These are phyloP conservation scores for Fennellomyces sp. DNA, from an alignment of 371 early-diverging fungal species.

Conservation along the genomic window DNA sequence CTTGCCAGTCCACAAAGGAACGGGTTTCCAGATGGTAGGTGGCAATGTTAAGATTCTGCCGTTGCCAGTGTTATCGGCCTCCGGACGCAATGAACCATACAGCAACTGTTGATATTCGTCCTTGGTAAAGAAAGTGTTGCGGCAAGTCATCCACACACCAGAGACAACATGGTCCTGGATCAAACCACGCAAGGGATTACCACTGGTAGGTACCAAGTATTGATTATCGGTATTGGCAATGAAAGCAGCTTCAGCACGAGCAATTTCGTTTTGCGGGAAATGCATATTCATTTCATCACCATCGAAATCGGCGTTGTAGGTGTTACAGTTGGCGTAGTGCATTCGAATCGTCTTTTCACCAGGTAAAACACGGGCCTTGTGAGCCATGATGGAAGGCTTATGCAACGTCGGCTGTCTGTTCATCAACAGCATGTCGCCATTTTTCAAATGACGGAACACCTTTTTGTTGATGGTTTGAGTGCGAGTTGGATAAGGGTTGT, in stretches of 20 bases:
- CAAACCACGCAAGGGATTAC: slow-evolving; percentile 98
- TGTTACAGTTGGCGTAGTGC: slow-evolving; percentile 99
- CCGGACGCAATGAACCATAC: slow-evolving; percentile 85
- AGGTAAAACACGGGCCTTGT: slow-evolving; percentile 95
- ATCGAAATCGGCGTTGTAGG: slow-evolving; percentile 99
- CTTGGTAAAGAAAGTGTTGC: slow-evolving; percentile 89
- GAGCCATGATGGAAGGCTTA: slow-evolving; percentile 99
- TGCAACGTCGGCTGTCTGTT: slow-evolving; percentile 99
- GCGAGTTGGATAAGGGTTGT: slow-evolving; percentile 61
- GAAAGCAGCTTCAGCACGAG: slow-evolving; percentile 94
- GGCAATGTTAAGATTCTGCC: slow-evolving; percentile 80
- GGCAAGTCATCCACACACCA: slow-evolving; percentile 93
- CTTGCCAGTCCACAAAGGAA: slow-evolving; percentile 96
- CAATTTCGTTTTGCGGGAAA: slow-evolving; percentile 98
- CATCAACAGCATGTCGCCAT: slow-evolving; percentile 97
- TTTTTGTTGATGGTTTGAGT: slow-evolving; percentile 86
- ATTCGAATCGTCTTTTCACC: slow-evolving; percentile 99
- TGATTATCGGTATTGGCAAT: slow-evolving; percentile 97
- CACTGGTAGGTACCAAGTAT: slow-evolving; percentile 98
- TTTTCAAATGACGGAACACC: slow-evolving; percentile 96
- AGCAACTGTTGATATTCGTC: slow-evolving; percentile 95
- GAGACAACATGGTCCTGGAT: slow-evolving; percentile 99
- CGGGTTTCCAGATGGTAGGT: slow-evolving; percentile 90
- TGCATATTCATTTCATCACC: slow-evolving; percentile 99
- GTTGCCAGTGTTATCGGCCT: slow-evolving; percentile 66